Evolutionary conservation across 2,329 filamentous ascomycete genomes (phyloP).

Genomic region (Arachnomyces sp.): DNA sequence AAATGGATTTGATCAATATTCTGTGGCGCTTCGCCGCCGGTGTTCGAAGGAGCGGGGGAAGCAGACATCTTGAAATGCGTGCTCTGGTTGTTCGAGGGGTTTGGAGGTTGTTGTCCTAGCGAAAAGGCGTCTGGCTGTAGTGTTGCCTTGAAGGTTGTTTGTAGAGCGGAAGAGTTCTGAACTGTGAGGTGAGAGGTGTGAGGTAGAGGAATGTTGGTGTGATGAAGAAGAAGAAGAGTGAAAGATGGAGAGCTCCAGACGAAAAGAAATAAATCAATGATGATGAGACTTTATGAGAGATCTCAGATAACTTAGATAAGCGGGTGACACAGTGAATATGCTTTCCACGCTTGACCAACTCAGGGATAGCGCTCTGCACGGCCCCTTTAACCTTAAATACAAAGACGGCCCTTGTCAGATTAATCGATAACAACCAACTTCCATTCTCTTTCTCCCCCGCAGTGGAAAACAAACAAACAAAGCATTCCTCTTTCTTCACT

Average conservation of each 20-base stretch:
- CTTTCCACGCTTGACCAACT: constrained; percentile 2
- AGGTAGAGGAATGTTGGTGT: too few relatives aligned
- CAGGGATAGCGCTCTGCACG: constrained; percentile 2
- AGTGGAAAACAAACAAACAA: not conserved
- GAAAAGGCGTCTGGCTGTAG: too few relatives aligned
- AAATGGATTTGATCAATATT: constrained; percentile 75
- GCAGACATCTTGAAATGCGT: constrained; percentile 28
- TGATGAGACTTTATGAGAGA: too few relatives aligned
- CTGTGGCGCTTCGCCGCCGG: constrained; percentile 29
- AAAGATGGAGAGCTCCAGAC: too few relatives aligned
- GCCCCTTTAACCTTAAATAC: not conserved
- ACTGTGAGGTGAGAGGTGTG: too few relatives aligned
- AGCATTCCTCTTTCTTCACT: not conserved
- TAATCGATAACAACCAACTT: not conserved
- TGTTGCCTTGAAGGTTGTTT: too few relatives aligned
- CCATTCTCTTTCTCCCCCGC: not conserved
- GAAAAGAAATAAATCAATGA: too few relatives aligned
- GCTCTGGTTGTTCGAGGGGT: constrained; percentile 2
- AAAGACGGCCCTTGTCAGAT: not conserved
- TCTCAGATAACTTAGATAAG: too few relatives aligned
- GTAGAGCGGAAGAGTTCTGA: too few relatives aligned
- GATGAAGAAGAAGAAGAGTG: too few relatives aligned
- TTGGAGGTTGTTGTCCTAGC: not conserved
- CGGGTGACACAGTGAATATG: too few relatives aligned
- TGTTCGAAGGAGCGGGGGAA: constrained; percentile 35